Evolutionary conservation across 768 basidiomycete genomes (phyloP).

Genomic region (Tylopilus subfusipes): DNA sequence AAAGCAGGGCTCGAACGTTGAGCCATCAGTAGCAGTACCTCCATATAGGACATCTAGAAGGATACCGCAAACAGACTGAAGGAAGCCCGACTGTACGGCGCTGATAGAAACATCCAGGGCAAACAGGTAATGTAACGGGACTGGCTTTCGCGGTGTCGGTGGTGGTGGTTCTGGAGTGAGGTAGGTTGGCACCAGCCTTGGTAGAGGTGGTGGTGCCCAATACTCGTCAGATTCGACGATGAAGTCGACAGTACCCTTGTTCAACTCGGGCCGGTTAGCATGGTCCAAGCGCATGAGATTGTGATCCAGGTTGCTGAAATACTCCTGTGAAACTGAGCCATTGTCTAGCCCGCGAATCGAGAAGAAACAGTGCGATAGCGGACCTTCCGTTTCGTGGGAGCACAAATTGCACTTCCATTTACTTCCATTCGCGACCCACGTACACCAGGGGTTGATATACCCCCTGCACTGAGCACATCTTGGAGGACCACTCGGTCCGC

Average conservation of each 20-base stretch:
- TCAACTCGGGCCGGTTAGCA: slow-evolving; percentile 77
- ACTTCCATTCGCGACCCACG: slow-evolving; percentile 76
- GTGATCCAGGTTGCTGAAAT: slow-evolving; percentile 80
- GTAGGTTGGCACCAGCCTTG: slow-evolving; percentile 50
- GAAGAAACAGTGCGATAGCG: slow-evolving; percentile 22
- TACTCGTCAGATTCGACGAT: slow-evolving; percentile 71
- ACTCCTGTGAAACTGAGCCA: slow-evolving; percentile 64
- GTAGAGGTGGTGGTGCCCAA: slow-evolving; percentile 72
- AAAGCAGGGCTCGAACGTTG: slow-evolving; percentile 46
- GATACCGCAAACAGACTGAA: slow-evolving; percentile 59
- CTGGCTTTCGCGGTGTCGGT: slow-evolving; percentile 48
- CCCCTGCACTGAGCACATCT: slow-evolving; percentile 82
- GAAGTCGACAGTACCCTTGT: slow-evolving; percentile 90
- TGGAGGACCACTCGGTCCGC: slow-evolving; percentile 69
- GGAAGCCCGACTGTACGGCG: slow-evolving; percentile 64
- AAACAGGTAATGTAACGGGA: slow-evolving; percentile 76
- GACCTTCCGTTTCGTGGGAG: slow-evolving; percentile 78
- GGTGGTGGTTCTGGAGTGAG: slow-evolving; percentile 48
- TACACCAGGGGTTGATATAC: slow-evolving; percentile 94
- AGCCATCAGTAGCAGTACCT: slow-evolving; percentile 38
- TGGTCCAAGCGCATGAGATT: slow-evolving; percentile 79
- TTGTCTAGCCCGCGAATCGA: slow-evolving; percentile 3
- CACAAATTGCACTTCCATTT: slow-evolving; percentile 95
- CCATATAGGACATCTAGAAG: slow-evolving; percentile 68
- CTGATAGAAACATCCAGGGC: slow-evolving; percentile 79